Evolutionary conservation across 1,139 yeast species (phyloP), one percentile per base, ranked within the genome.

Genomic region (Geotrichum macrosporum): DNA sequence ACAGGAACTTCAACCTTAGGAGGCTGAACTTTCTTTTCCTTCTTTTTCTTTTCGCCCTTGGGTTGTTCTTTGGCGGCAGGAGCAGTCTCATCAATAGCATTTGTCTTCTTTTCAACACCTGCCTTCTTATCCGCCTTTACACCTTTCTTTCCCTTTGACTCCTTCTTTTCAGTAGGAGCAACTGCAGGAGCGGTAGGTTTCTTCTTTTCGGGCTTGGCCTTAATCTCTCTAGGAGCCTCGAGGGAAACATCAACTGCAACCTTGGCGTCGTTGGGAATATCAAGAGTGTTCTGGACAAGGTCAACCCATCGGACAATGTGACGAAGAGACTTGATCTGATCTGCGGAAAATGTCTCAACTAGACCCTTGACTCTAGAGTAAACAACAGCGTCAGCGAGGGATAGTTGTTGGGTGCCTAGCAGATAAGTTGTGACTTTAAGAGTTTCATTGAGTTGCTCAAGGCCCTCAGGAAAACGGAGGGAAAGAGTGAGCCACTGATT

Each of bases 271-370:
- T 71, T 76, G 47, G 83, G 77, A 39, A 83, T 74, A 35, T 80
- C 54, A 36, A 67, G 53, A 51, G 74, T 67, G 63, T 81, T 78
- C 71, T 92, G 97, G 53, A 92, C 70, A 59, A 85, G 76, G 61
- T 88, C 96, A 20, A 78, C 77, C 96, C 97, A 92, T 75, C 97
- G 83, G 54, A 87, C 71, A 53, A 88, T 73, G 67, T 89, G 97
- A 75, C 96, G 84, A 64, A 69, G 68, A 44, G 68, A 65, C 45
- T 78, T 76, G 51, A 76, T 57, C 50, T 80, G 78, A 36, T 79
- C 81, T 30, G 71, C 69, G 35, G 77, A 67, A 77, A 87, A 78
- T 52, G 72, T 68, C 50, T 72, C 68, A 30, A 84, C 78, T 50
- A 77, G 55, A 44, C 88, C 84, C 57, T 77, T 70, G 27, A 80